Conservation (phyloP, 331 rosid species). For the Malus hybrid region DNA sequence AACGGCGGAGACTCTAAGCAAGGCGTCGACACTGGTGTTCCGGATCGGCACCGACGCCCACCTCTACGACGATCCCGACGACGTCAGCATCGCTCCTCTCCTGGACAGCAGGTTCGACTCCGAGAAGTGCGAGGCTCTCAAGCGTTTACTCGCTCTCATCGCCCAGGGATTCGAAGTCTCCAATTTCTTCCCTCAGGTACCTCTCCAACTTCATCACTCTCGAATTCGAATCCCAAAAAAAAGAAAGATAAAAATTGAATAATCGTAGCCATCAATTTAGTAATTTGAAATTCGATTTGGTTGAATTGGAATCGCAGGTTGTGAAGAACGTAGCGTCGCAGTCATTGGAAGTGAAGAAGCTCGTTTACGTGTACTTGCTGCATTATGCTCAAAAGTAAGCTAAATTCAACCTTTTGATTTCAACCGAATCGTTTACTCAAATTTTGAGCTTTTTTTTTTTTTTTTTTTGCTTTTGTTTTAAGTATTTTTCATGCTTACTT, state of each 20-base stretch:
- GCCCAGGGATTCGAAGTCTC: constrained; percentile 95
- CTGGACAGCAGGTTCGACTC: constrained; percentile 95
- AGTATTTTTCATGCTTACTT: neutral
- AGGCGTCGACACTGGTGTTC: constrained; percentile 87
- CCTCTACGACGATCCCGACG: constrained; percentile 97
- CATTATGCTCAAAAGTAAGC: constrained; percentile 97
- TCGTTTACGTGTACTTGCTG: constrained; percentile 81
- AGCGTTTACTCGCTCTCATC: constrained; percentile 89
- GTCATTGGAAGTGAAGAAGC: constrained; percentile 91
- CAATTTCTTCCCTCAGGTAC: constrained; percentile 91
- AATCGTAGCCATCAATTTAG: neutral
- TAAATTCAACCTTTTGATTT: neutral
- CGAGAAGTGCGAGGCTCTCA: constrained; percentile 94
- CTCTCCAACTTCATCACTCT: neutral
- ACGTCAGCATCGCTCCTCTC: constrained; percentile 69
- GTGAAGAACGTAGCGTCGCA: constrained; percentile 94
- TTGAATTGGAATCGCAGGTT: constrained; percentile 47
- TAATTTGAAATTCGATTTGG: neutral
- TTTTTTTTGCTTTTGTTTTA: neutral
- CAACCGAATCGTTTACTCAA: neutral
- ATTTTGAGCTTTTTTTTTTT: neutral
- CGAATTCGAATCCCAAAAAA: neutral
- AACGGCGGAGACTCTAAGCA: constrained; percentile 83
- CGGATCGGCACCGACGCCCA: constrained; percentile 98
- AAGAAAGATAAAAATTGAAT: neutral